Evolutionary conservation across 257 asterid species (phyloP).

Genomic region (Perilla frutescens): DNA sequence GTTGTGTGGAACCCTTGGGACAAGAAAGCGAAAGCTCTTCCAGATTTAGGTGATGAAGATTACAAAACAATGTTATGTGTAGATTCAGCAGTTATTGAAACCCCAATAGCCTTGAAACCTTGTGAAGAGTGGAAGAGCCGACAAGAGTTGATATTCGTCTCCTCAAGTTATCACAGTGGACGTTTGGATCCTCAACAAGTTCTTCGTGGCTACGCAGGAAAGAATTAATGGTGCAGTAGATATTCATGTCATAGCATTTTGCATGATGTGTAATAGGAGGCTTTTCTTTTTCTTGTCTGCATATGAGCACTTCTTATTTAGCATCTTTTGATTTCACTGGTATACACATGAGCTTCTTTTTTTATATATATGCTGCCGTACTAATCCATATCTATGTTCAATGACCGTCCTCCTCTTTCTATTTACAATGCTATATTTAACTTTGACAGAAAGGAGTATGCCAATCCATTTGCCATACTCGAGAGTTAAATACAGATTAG

Average conservation of each 20-base stretch:
- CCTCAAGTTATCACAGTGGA: constrained; percentile 90
- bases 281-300: constrained; percentile 64
- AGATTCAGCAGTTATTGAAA: constrained; percentile 74
- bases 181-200: constrained; percentile 80
- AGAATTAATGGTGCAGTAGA: constrained; percentile 40
- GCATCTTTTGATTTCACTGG: too few species aligned
- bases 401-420: too few species aligned
- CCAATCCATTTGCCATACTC: too few species aligned
- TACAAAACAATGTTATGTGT: constrained; percentile 70
- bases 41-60: constrained; percentile 73
- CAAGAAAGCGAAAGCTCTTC: constrained; percentile 74
- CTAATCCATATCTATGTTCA: too few species aligned
- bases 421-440: too few species aligned
- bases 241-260: too few species aligned
- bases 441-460: too few species aligned
- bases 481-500: too few species aligned
- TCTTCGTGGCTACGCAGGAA: constrained; percentile 51
- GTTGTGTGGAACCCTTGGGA: constrained; percentile 96
- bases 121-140: constrained; percentile 82
- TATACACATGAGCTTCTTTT: too few species aligned
- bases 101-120: constrained; percentile 64
- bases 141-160: constrained; percentile 75
- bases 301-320: too few species aligned
- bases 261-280: not conserved
- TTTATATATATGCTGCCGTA: too few species aligned